These are phyloP conservation scores for Xylaria intraflava DNA, from an alignment of 495 filamentous ascomycete genomes.

Conservation along the genomic window DNA sequence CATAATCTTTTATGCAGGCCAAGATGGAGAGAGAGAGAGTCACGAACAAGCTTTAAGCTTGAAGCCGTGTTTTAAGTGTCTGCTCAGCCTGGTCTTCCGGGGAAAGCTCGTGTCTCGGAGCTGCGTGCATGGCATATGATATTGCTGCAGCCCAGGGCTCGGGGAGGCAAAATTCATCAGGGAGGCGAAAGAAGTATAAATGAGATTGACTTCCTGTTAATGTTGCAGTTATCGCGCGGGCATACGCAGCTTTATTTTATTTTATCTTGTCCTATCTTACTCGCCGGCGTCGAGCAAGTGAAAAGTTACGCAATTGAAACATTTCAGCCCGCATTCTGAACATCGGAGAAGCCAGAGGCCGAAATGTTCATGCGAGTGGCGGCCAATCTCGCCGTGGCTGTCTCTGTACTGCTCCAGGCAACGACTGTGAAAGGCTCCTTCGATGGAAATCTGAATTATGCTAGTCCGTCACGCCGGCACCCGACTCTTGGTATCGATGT, in stretches of 20 bases:
- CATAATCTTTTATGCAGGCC: too few relatives aligned
- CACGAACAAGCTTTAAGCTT: too few relatives aligned
- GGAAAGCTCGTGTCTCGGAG: background rate
- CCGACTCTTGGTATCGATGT: constrained; percentile 50
- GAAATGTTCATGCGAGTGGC: background rate
- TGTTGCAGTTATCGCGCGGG: too few relatives aligned
- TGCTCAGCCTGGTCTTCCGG: too few relatives aligned
- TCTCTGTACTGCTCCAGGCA: background rate
- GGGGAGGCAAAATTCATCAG: too few relatives aligned
- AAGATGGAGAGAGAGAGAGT: too few relatives aligned
- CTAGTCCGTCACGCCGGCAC: constrained; percentile 52
- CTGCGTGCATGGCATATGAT: background rate
- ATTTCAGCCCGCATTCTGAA: too few relatives aligned
- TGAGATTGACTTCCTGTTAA: background rate
- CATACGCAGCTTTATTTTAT: background rate
- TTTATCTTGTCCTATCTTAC: background rate
- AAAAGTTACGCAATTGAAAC: background rate
- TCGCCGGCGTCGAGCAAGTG: background rate
- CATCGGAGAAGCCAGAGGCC: background rate
- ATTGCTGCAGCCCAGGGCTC: too few relatives aligned
- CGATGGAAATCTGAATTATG: constrained; percentile 52
- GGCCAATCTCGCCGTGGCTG: background rate
- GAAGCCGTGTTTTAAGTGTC: too few relatives aligned
- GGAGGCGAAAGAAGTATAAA: background rate
- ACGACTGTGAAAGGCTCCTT: constrained; percentile 16